Base-by-base conservation (phyloP, 768 basidiomycete genomes). In the Holtermannia corniformis region DNA sequence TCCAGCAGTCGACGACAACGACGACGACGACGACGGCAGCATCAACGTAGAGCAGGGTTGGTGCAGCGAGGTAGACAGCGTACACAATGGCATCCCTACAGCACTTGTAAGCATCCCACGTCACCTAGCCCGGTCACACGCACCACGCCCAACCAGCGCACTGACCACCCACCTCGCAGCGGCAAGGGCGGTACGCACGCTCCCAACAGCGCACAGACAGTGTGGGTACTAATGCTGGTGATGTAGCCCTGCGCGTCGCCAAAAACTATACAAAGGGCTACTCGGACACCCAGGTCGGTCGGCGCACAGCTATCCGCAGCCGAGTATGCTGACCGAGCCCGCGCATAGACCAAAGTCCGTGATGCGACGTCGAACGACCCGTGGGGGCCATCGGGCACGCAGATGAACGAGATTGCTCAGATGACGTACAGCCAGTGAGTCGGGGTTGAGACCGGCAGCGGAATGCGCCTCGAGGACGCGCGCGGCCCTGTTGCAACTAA, bases 361-460 rank as follows among this genome's bases (percentile, higher is more conserved):
- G 91, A 93, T 76, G 88, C 91, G 37, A 96, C 91, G 16, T 90
- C 87, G 21, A 96, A 96, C 75, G 93, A 97, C 71, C 88, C 93
- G 10, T 95, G 91, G 90, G 93, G 93, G 0, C 93, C 93, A 3
- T 87, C 86, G 5, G 92, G 93, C 4, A 88, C 89, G 0, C 92
- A 93, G 78, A 97, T 99, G 95, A 95, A 95, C 76, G 93, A 96
- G 76, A 81, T 99, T 60, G 93, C 93, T 0, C 90, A 95, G 71
- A 71, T 97, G 74, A 92, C 89, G 14, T 96, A 88, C 73, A 95
- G 95, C 75, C 93, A 95, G 92, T 91, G 63, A 69, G 86, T 78
- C 26, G 25, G 24, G 11, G 28, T 42, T 50, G 5, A 20, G 25
- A 27, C 37, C 20, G 10, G n/a, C 4, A 3, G 13, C 40, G n/a